These are phyloP conservation scores for Hortiboletus rubellus DNA, from an alignment of 1,284 basidiomycete species.

Conservation along the genomic window DNA sequence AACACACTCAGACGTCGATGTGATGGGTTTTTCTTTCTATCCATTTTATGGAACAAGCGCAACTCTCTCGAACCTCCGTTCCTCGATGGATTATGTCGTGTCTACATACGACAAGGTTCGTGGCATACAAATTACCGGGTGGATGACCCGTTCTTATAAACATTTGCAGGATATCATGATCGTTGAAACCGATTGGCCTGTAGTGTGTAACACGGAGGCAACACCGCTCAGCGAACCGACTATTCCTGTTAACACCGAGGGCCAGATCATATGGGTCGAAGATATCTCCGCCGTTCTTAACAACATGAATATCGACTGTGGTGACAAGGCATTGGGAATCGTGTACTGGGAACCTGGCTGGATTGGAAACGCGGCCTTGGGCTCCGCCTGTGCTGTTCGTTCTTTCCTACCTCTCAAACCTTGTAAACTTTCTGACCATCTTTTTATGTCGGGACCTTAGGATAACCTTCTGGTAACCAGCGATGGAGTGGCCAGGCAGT, in stretches of 20 bases:
- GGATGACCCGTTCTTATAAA: conserved; percentile 1
- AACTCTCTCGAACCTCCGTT: conserved; percentile 9
- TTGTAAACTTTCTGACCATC: neutral
- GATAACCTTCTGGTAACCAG: conserved; percentile 11
- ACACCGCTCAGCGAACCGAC: conserved; percentile 14
- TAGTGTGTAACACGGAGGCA: conserved; percentile 4
- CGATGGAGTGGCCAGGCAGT: conserved; percentile 8
- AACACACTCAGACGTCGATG: conserved; percentile 7
- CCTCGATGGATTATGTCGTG: conserved; percentile 1
- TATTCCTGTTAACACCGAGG: neutral
- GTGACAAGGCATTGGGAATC: conserved; percentile 10
- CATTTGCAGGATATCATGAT: conserved; percentile 17
- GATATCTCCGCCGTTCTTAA: neutral
- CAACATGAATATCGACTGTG: neutral
- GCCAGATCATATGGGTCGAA: conserved; percentile 13
- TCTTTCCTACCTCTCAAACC: neutral
- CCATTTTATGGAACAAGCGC: conserved; percentile 11
- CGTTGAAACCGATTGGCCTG: conserved; percentile 17
- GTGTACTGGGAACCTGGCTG: conserved; percentile 18
- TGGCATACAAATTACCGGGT: neutral
- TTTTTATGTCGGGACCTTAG: neutral
- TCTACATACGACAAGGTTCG: conserved; percentile 16
- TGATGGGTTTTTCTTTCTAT: conserved; percentile 15
- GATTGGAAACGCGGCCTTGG: conserved; percentile 4
- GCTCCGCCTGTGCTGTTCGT: conserved; percentile 14